Conservation (phyloP, 2,329 filamentous ascomycete genomes). For the Fusarium sp. region DNA sequence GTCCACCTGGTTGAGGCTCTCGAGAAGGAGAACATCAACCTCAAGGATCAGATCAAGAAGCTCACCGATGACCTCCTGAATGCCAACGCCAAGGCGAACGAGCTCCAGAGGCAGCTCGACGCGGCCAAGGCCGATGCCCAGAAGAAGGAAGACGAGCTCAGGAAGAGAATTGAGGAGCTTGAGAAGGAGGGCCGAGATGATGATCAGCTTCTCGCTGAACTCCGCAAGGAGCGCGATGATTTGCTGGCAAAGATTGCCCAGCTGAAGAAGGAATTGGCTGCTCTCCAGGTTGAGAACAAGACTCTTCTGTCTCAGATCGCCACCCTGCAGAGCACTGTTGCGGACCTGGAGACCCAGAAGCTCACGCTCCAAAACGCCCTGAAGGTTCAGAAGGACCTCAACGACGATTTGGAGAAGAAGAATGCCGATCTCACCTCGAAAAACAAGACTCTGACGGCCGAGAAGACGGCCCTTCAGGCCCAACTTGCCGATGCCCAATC, state of each 20-base stretch:
- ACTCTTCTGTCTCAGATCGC: neutral
- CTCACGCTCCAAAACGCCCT: neutral
- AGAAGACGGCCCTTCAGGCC: neutral
- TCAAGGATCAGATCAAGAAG: neutral
- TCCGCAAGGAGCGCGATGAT: neutral
- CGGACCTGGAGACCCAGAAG: neutral
- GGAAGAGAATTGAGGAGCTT: neutral
- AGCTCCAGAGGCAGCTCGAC: neutral
- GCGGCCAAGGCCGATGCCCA: neutral
- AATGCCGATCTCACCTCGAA: neutral
- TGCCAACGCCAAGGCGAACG: neutral
- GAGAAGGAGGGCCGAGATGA: neutral
- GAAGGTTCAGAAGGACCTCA: neutral
- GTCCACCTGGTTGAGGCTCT: neutral
- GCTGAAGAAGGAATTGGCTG: neutral
- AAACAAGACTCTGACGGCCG: neutral
- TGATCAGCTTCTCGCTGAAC: neutral
- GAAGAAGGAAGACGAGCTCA: neutral
- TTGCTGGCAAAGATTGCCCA: neutral
- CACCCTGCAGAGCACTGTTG: neutral
- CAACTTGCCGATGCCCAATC: neutral
- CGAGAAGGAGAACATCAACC: neutral
- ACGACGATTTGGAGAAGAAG: neutral
- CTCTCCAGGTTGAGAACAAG: neutral
- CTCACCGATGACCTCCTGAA: neutral